phyloP scores from a whole-genome alignment of 2,329 filamentous ascomycete species.

The Hypoxylon sp. region DNA sequence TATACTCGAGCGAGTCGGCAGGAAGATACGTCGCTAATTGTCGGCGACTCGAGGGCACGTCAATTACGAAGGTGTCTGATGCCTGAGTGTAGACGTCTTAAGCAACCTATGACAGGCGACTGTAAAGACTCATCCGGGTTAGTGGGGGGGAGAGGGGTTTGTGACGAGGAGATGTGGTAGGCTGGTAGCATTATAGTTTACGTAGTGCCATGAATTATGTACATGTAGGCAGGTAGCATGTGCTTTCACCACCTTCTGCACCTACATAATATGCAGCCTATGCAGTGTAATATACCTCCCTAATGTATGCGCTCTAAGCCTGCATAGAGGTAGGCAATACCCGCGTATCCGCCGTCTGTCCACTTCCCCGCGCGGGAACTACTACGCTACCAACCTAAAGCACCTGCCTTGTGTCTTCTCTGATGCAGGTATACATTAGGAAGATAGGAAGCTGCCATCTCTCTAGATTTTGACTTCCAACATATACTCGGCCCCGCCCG shows the following conservation, averaged over 20 bases:
- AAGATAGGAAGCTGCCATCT: constrained; percentile 18
- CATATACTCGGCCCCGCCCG: constrained; percentile 28
- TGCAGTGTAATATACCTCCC: background rate
- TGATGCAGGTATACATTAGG: constrained; percentile 10
- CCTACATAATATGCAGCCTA: constrained; percentile 21
- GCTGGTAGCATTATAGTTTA: constrained; percentile 27
- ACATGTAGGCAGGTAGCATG: no score
- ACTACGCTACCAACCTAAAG: no score
- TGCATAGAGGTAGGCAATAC: constrained; percentile 35
- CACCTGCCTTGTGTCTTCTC: constrained; percentile 6
- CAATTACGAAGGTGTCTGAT: background rate
- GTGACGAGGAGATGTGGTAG: constrained; percentile 28
- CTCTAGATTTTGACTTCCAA: constrained; percentile 26
- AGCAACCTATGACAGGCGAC: background rate
- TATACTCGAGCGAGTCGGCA: constrained; percentile 5
- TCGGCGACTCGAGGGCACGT: background rate
- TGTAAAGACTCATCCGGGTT: constrained; percentile 26
- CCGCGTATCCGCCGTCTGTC: constrained; percentile 34
- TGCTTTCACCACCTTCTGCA: no score
- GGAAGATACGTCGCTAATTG: constrained; percentile 2
- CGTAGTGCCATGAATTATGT: constrained; percentile 9
- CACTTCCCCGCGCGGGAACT: constrained; percentile 43
- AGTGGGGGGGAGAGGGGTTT: constrained; percentile 29
- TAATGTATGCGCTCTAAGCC: constrained; percentile 24
- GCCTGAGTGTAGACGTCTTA: background rate